Base-by-base conservation (phyloP, 306 rosid species). In the Adenanthera pavonina region DNA sequence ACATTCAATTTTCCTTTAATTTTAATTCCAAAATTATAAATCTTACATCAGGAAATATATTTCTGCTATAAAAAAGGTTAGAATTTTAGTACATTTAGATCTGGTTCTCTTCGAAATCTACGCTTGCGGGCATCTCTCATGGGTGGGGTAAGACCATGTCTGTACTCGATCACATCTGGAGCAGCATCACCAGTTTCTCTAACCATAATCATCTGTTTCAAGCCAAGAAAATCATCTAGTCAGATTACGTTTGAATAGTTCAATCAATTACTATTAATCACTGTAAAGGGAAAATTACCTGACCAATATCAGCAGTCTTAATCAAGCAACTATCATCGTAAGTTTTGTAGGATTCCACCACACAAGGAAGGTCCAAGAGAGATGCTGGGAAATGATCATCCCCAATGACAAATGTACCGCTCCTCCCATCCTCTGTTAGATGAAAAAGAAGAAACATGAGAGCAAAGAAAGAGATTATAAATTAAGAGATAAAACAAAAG, bases 121-220 rank as follows among this genome's bases (percentile, higher is more conserved):
- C 97, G 92, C 83, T 92, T 93, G 70, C 98, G 91, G 34, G 98
- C 99, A 84, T 93, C 99, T 87, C 97, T 92, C 98, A 87, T 92
- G 19, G 99, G 97, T 77, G 98, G 99, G 53, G 99, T 90, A 82
- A 95, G 94, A 70, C 98, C 99, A 70, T 93, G 99, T 81, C 94
- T 92, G 80, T 83, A 90, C 88, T 93, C 96, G 51, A 87, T 82
- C 49, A 89, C 82, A 73, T 93, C 97, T 30, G 91, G 91, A 70
- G 90, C 88, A 20, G 90, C 78, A 74, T 89, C 92, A 40, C 75
- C 82, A 1, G 91, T 85, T 56, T 89, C 90, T 84, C 91, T 87
- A 46, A 91, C 91, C 95, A 89, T 87, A 61, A 91, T 91, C 95
- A 91, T 91, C 95, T 89, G 81, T 52, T 74, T 72, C 59, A 57